These are phyloP conservation scores for Tetrapisispora nanseiensis DNA, from an alignment of 805 yeast genomes.

Conservation along the genomic window DNA sequence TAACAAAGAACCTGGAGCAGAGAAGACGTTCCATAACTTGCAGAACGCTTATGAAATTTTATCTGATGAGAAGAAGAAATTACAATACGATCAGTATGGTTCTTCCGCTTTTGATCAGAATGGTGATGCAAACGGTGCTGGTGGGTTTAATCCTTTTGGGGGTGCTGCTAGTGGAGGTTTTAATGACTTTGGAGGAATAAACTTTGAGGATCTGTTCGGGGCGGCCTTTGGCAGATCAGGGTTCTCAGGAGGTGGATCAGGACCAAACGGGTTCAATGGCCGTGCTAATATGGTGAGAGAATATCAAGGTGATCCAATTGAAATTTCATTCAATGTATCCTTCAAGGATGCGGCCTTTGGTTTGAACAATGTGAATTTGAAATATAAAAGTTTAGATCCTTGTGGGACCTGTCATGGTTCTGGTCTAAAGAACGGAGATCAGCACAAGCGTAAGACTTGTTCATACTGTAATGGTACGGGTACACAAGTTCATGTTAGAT, in stretches of 20 bases:
- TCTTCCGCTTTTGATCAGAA: slow-evolving; percentile 68
- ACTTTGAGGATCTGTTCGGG: slow-evolving; percentile 58
- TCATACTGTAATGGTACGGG: slow-evolving; percentile 89
- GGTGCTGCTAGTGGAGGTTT: slow-evolving; percentile 17
- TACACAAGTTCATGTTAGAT: slow-evolving; percentile 71
- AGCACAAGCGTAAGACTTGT: slow-evolving; percentile 62
- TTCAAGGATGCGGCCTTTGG: slow-evolving; percentile 89
- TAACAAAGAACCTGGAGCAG: slow-evolving; percentile 83
- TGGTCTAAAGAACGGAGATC: slow-evolving; percentile 67
- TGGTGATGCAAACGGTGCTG: slow-evolving; percentile 42
- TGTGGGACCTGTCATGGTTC: slow-evolving; percentile 77
- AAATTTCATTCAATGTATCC: slow-evolving; percentile 59
- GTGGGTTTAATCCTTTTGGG: slow-evolving; percentile 19
- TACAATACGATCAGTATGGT: slow-evolving; percentile 88
- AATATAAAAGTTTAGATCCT: slow-evolving; percentile 62
- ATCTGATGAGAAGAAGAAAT: slow-evolving; percentile 73
- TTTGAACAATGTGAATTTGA: slow-evolving; percentile 47
- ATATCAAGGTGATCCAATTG: slow-evolving; percentile 82
- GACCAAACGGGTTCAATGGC: slow-evolving; percentile 31
- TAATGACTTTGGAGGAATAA: slow-evolving; percentile 37
- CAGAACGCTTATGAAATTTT: slow-evolving; percentile 92
- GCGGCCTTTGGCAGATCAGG: slow-evolving; percentile 39
- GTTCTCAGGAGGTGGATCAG: slow-evolving; percentile 16
- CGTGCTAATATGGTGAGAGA: slow-evolving; percentile 41
- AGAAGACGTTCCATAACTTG: slow-evolving; percentile 79